Percentiles rank a stretch among this genome's conserved stretches.
Conservation (phyloP, 2,329 filamentous ascomycete species). For the Apiospora arundinis region DNA sequence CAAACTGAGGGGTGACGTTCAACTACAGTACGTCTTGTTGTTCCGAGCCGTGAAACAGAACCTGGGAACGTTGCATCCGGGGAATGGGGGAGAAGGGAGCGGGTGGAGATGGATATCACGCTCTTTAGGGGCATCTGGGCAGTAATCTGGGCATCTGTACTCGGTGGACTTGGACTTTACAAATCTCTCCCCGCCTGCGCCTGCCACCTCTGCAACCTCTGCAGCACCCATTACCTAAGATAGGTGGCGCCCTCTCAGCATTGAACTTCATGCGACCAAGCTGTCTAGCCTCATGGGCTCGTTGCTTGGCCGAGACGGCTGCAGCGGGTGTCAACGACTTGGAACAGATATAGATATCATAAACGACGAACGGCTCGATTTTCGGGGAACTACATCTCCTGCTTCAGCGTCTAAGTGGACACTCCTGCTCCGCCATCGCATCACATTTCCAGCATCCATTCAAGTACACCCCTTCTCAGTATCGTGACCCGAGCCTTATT, state of each 20-base stretch:
- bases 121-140: background rate
- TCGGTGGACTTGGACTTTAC: too few species aligned
- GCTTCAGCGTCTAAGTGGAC: background rate
- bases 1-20: background rate
- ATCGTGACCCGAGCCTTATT: background rate
- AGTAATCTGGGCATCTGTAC: too few species aligned
- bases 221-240: background rate
- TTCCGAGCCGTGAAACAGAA: background rate
- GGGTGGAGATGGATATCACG: background rate
- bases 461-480: background rate
- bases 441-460: background rate
- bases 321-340: background rate
- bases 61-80: background rate
- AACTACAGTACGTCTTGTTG: background rate
- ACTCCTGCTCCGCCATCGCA: background rate
- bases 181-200: background rate
- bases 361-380: background rate
- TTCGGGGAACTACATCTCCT: background rate
- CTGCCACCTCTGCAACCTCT: too few species aligned
- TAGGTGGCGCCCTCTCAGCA: background rate
- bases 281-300: background rate
- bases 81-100: background rate
- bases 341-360: background rate
- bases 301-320: background rate
- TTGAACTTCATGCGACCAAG: background rate